Percentiles rank a stretch among this genome's conserved stretches.
Evolutionary conservation across 1,284 basidiomycete species (phyloP).

Genomic region (Meira nashicola): DNA sequence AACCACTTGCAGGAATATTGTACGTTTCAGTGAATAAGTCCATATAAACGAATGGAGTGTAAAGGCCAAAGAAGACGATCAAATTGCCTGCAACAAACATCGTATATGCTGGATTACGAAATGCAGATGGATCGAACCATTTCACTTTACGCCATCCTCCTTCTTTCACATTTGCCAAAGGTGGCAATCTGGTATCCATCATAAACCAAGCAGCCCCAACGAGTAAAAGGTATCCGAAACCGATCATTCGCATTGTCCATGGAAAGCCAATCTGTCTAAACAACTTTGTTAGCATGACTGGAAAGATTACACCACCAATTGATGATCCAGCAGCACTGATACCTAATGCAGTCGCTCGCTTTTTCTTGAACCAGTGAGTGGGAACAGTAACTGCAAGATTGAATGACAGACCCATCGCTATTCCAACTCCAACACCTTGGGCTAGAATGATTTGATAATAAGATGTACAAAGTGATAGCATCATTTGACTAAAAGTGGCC

Average conservation of each 20-base stretch:
- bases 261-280: constrained; percentile 30
- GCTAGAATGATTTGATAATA: constrained; percentile 43
- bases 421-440: constrained; percentile 37
- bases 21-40: constrained; percentile 16
- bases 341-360: constrained; percentile 18
- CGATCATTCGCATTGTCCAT: constrained; percentile 18
- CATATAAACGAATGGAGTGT: constrained; percentile 31
- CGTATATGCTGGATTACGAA: constrained; percentile 11
- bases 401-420: constrained; percentile 24
- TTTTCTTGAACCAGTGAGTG: constrained; percentile 10
- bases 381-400: constrained; percentile 11
- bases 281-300: constrained; percentile 31
- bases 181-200: constrained; percentile 12
- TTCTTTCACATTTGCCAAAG: background rate
- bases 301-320: constrained; percentile 38
- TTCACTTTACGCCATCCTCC: constrained; percentile 14
- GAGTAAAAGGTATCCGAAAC: constrained; percentile 2
- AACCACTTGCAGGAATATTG: constrained; percentile 10
- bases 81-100: constrained; percentile 12
- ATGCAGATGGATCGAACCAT: constrained; percentile 15
- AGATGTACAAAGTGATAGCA: constrained; percentile 35
- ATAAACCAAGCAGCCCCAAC: constrained; percentile 7
- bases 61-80: constrained; percentile 22
- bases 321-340: constrained; percentile 33
- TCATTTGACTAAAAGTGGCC: constrained; percentile 21